Base-by-base conservation (phyloP, 2,329 filamentous ascomycete genomes). In the Calonectria leucothoes region DNA sequence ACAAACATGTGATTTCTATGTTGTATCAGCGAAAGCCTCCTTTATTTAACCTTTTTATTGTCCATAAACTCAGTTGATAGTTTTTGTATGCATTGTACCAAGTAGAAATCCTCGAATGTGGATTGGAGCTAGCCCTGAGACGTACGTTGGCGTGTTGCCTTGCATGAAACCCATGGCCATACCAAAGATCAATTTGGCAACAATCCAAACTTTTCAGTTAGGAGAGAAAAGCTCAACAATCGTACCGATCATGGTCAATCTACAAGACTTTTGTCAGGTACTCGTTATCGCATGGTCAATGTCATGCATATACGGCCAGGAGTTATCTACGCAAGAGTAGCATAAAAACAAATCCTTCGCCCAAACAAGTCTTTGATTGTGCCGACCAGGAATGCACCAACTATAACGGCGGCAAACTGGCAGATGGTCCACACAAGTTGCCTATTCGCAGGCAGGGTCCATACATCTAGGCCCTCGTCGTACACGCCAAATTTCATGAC, bases 91-190 rank as follows among this genome's bases (percentile, higher is more conserved):
- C n/a, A n/a, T n/a, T n/a, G n/a, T n/a, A n/a, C n/a, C n/a, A n/a
- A 59, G 35, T 6, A 59, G n/a, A 17, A 59, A 59, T 25, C 55
- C 55, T 59, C 55, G 15, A 7, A 59, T 59, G 8, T 39, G 31
- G 1, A 39, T 27, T 59, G 55, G 55, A 25, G 55, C 33, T 1
- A 59, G 33, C 33, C 39, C 55, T 25, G 55, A 59, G n/a, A 59
- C 55, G 1, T 59, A 39, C 14, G 55, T 23, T 59, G 33, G 55
- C 8, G 55, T 59, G 11, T 59, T 59, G 3, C 55, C 55, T 27
- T 59, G 55, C 55, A 59, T 59, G 12, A 59, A 59, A 59, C 55
- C 55, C 55, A 59, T 59, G n/a, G 33, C 55, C 55, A 59, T 59
- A 3, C 55, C 55, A 7, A 59, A 59, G 17, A 59, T 3, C 14